Evolutionary conservation across 179 eudicot genomes (phyloP), one percentile per base, ranked within the genome.

Genomic region (Silene vulgaris): DNA sequence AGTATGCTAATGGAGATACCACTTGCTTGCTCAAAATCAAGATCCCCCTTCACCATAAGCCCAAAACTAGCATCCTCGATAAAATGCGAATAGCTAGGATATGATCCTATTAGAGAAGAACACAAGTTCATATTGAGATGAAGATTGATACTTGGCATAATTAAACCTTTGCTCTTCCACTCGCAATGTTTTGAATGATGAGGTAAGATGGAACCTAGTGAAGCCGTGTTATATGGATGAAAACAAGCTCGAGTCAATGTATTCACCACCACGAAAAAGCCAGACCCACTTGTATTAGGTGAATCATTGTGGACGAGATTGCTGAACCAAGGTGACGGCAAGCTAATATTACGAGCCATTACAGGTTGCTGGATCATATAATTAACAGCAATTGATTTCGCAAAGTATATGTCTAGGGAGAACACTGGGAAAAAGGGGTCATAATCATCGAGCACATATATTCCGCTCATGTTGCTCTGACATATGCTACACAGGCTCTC

Each of bases 41-140:
- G 16, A 13, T 14, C 59, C 59, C 59, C 14, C 17, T 40, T 40
- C 48, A 40, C 48, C 48, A 40, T 40, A 5, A 40, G 48, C 48
- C 48, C 48, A 40, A 40, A 40, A 8, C n/a, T 14, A 52, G 59
- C 17, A 13, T 52, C 59, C 59, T 52, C 59, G 17, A 52, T 52
- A 52, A 52, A 52, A 52, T 50, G 14, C n/a, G 9, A 11, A 50
- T 50, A 13, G 56, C 13, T 79, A 62, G 82, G 81, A 83, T 88
- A 73, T 13, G 87, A 78, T 60, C 76, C 20, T 82, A 84, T 85
- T 12, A 81, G 82, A 69, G 77, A 70, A 67, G 29, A 29, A 21
- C 82, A 85, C 65, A 81, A 14, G n/a, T 13, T 12, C 56, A 50
- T 50, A 50, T 11, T 50, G 56, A 50, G 56, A 12, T 14, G n/a